Conservation (phyloP, 805 yeast genomes). For the Candida namnaoensis region DNA sequence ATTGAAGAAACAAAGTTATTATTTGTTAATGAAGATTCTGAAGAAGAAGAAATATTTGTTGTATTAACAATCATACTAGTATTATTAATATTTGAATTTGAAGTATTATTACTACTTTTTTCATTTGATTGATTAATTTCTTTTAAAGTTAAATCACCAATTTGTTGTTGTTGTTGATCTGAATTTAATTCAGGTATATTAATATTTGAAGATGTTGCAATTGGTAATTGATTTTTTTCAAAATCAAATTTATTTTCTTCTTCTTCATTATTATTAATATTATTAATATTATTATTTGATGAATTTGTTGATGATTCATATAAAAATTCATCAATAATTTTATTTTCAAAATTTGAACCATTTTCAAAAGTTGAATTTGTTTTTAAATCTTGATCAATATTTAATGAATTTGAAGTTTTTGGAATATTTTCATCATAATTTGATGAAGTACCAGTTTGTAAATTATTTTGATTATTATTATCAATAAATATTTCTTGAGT, state of each 20-base stretch:
- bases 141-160: conserved; percentile 15
- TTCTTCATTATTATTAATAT: too few relatives aligned
- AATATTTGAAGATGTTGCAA: conserved; percentile 19
- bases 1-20: too few relatives aligned
- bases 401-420: not conserved
- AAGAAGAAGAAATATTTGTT: conserved; percentile 4
- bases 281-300: not conserved
- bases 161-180: conserved; percentile 10
- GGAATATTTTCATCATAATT: too few relatives aligned
- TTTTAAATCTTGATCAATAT: not conserved
- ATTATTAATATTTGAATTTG: conserved; percentile 3
- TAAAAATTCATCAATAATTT: conserved; percentile 16
- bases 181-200: conserved; percentile 15
- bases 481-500: not conserved
- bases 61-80: conserved; percentile 1
- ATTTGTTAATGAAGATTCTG: conserved; percentile 4
- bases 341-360: conserved; percentile 15
- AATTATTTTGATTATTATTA: too few relatives aligned
- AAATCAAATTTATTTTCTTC: not conserved
- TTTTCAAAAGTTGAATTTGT: not conserved
- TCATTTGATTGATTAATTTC: conserved; percentile 1
- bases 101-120: not conserved
- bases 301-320: not conserved
- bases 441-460: too few relatives aligned
- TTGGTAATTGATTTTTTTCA: conserved; percentile 7